A percentile compares a stretch with the other conserved stretches of the same genome.
Evolutionary conservation across 108 stramenopile species (phyloP).

Genomic region (Pseudonitzschia pungens): DNA sequence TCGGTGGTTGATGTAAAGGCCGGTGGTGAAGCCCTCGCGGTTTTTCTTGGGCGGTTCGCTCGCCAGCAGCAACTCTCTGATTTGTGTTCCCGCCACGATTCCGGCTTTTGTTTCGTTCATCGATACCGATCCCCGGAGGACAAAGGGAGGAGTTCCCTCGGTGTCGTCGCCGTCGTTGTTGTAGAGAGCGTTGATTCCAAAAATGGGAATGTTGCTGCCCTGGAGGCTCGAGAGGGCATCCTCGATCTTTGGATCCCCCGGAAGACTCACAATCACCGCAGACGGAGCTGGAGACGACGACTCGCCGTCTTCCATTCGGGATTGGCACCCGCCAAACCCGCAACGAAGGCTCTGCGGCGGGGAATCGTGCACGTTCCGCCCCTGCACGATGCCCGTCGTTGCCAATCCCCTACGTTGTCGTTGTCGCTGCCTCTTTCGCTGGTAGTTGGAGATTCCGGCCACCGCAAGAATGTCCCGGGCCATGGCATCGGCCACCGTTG

Average conservation of each 20-base stretch:
- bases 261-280: conserved; percentile 9
- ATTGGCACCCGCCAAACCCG: neutral
- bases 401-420: neutral
- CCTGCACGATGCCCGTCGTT: neutral
- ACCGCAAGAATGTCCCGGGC: neutral
- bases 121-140: neutral
- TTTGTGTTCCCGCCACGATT: neutral
- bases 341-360: neutral
- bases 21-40: neutral
- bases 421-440: neutral
- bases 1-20: conserved; percentile 8
- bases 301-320: neutral
- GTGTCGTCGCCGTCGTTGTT: neutral
- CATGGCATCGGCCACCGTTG: neutral
- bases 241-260: neutral
- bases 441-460: neutral
- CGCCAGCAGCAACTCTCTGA: neutral
- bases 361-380: neutral
- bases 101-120: conserved; percentile 1
- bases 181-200: conserved; percentile 5
- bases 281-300: neutral
- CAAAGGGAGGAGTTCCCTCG: too few relatives aligned
- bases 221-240: neutral
- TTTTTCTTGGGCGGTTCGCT: neutral
- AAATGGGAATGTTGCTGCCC: neutral